Conservation (phyloP, 2,329 filamentous ascomycete species). For the Harringtonia lauricola region DNA sequence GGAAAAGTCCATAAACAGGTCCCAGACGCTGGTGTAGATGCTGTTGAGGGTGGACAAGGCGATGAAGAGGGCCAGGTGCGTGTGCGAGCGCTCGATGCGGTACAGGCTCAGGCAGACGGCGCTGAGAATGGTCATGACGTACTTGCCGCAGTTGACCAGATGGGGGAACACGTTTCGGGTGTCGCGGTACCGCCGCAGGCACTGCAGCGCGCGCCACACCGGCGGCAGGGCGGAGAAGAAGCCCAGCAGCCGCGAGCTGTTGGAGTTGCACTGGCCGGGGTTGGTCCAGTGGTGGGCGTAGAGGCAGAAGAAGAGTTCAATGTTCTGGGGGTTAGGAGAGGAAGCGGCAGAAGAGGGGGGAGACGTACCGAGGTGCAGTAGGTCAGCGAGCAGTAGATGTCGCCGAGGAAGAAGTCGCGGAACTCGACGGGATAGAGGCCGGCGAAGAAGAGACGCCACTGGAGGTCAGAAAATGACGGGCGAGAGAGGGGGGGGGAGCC, state of each 20-base stretch:
- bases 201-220: conserved; percentile 86
- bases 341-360: neutral
- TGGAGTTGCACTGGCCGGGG: conserved; percentile 72
- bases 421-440: conserved; percentile 92
- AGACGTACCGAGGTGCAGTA: conserved; percentile 72
- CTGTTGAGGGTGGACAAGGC: conserved; percentile 72
- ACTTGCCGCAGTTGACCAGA: conserved; percentile 86
- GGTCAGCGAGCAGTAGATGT: conserved; percentile 94
- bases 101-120: conserved; percentile 73
- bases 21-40: conserved; percentile 81
- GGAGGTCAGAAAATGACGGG: neutral
- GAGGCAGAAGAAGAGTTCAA: conserved; percentile 88
- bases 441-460: conserved; percentile 79
- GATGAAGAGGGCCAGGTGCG: conserved; percentile 62
- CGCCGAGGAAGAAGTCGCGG: conserved; percentile 91
- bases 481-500: conserved; percentile 21
- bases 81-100: conserved; percentile 53
- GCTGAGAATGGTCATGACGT: conserved; percentile 70
- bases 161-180: conserved; percentile 85
- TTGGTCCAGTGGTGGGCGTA: conserved; percentile 71
- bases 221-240: conserved; percentile 77
- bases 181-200: conserved; percentile 78
- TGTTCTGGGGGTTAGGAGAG: conserved; percentile 46
- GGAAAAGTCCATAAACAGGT: conserved; percentile 92
- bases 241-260: conserved; percentile 69